These are phyloP conservation scores for Mycena chlorophos DNA, from an alignment of 768 basidiomycete species.

Conservation along the genomic window DNA sequence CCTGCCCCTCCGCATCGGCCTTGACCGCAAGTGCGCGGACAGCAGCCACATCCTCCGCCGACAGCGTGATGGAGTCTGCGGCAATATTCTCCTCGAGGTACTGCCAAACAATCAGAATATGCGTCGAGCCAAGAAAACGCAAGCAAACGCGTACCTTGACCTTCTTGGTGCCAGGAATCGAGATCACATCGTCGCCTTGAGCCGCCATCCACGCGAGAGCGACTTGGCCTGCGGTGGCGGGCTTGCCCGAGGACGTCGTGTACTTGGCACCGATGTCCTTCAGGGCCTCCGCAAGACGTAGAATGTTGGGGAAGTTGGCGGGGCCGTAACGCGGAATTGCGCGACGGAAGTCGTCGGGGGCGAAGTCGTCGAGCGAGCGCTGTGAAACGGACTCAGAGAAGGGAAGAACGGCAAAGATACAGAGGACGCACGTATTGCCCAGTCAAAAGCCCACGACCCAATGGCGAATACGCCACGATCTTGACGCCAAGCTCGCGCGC, in stretches of 20 bases:
- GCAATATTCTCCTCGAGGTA: not conserved
- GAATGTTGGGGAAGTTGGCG: constrained; percentile 49
- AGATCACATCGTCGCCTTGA: constrained; percentile 48
- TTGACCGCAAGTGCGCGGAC: not conserved
- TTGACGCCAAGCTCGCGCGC: too few relatives aligned
- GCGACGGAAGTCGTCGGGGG: constrained; percentile 41
- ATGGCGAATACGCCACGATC: too few relatives aligned
- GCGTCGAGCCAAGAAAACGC: not conserved
- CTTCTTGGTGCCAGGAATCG: constrained; percentile 49
- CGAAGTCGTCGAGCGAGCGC: constrained; percentile 42
- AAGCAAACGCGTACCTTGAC: not conserved
- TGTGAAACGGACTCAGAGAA: constrained; percentile 1
- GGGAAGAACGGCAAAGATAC: not conserved
- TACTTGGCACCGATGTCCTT: constrained; percentile 39
- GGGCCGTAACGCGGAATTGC: constrained; percentile 36
- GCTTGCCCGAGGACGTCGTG: constrained; percentile 10
- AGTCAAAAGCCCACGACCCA: constrained; percentile 37
- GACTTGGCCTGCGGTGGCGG: constrained; percentile 46
- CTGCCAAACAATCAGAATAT: not conserved
- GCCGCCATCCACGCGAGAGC: constrained; percentile 53
- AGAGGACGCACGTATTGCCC: constrained; percentile 32
- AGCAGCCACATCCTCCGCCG: not conserved
- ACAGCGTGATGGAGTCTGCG: not conserved
- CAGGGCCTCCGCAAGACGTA: constrained; percentile 43
- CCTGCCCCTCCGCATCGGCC: too few relatives aligned